Evolutionary conservation across 306 rosid species (phyloP), one percentile per base, ranked within the genome.

Genomic region (Parietaria judaica): DNA sequence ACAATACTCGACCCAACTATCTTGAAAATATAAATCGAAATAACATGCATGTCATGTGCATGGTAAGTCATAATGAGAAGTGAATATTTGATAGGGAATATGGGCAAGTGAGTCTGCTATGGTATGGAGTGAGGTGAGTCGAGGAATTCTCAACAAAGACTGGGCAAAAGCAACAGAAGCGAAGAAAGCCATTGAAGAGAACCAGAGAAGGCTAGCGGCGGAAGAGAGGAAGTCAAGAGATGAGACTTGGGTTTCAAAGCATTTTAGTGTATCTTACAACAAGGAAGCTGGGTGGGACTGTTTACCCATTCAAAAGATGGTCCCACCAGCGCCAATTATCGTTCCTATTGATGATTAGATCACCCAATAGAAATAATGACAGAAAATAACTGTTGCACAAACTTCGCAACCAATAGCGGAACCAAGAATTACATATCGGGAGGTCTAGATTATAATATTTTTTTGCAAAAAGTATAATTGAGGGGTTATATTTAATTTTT

Each of bases 81-180:
- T n/a, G n/a, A n/a, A n/a, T n/a, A 14, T 61, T 61, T 31, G 41
- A 11, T 70, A 94, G 97, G 72, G 69, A 58, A 77, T 88, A 65
- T 66, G 78, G 87, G 66, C 65, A 71, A 88, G 88, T 53, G 99
- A 94, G 67, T 88, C 97, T 64, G 87, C 78, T 2, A 34, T 63
- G 41, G 76, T 88, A 44, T 94, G 99, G 99, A 63, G 86, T 69
- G 82, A 82, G 65, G 53, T 82, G 65, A 88, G 87, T 70, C 70
- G 83, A 74, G 79, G 86, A 17, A 86, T 94, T 8, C 0, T 88
- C 54, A 81, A 34, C 48, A 74, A 71, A 59, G 90, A 94, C 6
- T 88, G 95, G 97, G 87, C 55, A 38, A 85, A 68, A 74, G 97
- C 99, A 72, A 88, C 76, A 77, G 87, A 79, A 72, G 90, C 73